Evolutionary conservation across 306 rosid species (phyloP).

Genomic region (Hippophae gyantsensis): DNA sequence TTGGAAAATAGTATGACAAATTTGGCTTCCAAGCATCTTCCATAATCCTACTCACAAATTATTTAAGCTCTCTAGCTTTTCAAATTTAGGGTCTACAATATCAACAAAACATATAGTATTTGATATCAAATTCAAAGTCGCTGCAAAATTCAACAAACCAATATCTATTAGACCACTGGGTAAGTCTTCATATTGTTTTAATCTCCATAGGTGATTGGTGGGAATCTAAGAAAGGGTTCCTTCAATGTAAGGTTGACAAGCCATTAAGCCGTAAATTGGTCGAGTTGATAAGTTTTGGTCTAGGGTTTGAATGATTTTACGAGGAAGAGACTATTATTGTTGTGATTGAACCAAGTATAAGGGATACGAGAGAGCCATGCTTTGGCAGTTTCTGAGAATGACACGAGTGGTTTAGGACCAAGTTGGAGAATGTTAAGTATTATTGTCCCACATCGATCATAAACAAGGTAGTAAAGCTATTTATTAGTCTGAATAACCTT

Average conservation of each 20-base stretch:
- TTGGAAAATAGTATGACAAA: constrained; percentile 44
- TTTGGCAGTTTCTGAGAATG: constrained; percentile 31
- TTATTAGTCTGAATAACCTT: no score
- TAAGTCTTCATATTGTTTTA: background rate
- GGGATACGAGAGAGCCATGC: constrained; percentile 48
- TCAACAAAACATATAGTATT: constrained; percentile 54
- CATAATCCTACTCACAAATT: constrained; percentile 60
- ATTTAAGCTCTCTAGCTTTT: constrained; percentile 43
- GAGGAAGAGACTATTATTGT: constrained; percentile 24
- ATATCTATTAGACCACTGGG: constrained; percentile 1
- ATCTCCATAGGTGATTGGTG: constrained; percentile 35
- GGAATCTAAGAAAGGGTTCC: constrained; percentile 56
- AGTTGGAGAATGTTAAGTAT: constrained; percentile 29
- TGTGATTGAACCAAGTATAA: constrained; percentile 36
- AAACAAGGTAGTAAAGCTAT: no score
- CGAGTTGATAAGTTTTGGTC: constrained; percentile 21
- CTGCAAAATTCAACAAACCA: constrained; percentile 33
- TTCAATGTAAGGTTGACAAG: constrained; percentile 42
- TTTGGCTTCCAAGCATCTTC: constrained; percentile 48
- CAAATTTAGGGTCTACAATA: constrained; percentile 35
- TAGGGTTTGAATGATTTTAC: constrained; percentile 20
- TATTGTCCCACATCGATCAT: accelerated
- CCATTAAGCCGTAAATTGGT: constrained; percentile 32
- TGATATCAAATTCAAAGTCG: constrained; percentile 40
- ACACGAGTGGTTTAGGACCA: constrained; percentile 30